A percentile compares a stretch with the other conserved stretches of the same genome.
Evolutionary conservation across 2,329 filamentous ascomycete species (phyloP).

Genomic region (Delphinella strobiligena): DNA sequence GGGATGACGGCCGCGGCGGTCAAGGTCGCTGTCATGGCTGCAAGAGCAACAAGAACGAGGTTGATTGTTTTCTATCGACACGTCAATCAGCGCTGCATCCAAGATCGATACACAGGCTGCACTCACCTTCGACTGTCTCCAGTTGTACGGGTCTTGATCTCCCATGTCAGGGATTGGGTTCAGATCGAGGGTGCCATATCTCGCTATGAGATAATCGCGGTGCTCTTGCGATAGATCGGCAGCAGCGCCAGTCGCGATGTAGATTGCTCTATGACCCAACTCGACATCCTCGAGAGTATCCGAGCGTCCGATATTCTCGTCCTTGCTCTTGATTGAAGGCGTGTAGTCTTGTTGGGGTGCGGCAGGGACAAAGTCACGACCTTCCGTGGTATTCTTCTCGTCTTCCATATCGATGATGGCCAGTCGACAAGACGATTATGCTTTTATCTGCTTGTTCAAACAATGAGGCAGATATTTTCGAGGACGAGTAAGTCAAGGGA

Average conservation of each 20-base stretch:
- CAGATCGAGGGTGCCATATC: slow-evolving; percentile 43
- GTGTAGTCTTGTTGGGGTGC: neutral
- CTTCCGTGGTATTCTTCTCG: neutral
- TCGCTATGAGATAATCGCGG: slow-evolving; percentile 38
- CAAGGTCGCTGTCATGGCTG: slow-evolving; percentile 42
- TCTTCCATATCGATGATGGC: no score
- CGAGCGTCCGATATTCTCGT: no score
- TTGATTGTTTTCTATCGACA: slow-evolving; percentile 44
- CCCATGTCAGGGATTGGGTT: slow-evolving; percentile 40
- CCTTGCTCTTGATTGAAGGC: neutral
- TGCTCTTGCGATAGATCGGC: slow-evolving; percentile 31
- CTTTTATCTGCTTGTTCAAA: no score
- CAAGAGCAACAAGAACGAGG: slow-evolving; percentile 38
- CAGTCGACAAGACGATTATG: no score
- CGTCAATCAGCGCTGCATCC: no score
- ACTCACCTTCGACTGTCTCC: slow-evolving; percentile 41
- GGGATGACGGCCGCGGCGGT: slow-evolving; percentile 40
- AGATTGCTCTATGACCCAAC: neutral
- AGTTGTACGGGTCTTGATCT: slow-evolving; percentile 45
- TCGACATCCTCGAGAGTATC: neutral
- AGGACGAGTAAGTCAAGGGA: no score
- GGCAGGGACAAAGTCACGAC: neutral
- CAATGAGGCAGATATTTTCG: no score
- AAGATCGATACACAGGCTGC: no score
- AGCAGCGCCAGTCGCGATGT: slow-evolving; percentile 9